Conservation (phyloP, 1,284 basidiomycete genomes). For the Papiliotrema fonsecae region DNA sequence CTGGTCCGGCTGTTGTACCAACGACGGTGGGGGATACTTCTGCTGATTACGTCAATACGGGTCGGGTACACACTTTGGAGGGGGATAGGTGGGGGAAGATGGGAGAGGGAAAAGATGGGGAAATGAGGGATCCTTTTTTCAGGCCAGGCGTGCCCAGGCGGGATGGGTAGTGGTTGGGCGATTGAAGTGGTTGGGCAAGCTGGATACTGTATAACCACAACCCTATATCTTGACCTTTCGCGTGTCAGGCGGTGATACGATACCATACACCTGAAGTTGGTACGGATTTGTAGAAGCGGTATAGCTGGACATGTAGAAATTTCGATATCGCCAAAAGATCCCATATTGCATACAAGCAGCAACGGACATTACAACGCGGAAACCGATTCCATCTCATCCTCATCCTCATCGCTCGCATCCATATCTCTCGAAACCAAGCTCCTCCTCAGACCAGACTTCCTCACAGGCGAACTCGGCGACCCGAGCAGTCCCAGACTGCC, state of each 20-base stretch:
- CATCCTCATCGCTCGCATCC: not conserved
- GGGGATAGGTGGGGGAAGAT: not conserved
- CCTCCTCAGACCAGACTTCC: not conserved
- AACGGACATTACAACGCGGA: not conserved
- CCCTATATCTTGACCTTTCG: not conserved
- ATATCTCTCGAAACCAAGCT: not conserved
- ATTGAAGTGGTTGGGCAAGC: not conserved
- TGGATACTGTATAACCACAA: not conserved
- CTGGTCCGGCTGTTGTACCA: not conserved
- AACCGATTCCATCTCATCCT: not conserved
- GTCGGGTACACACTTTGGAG: too few relatives aligned
- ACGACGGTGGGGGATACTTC: too few relatives aligned
- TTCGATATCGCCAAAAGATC: too few relatives aligned
- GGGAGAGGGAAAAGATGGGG: not conserved
- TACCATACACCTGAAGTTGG: too few relatives aligned
- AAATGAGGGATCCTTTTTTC: constrained; percentile 3
- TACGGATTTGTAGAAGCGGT: too few relatives aligned
- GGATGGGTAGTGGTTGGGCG: not conserved
- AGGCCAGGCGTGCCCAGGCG: constrained; percentile 4
- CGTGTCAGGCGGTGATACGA: not conserved
- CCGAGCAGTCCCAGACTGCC: not conserved
- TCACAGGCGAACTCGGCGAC: not conserved
- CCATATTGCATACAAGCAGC: too few relatives aligned
- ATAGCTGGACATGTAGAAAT: too few relatives aligned
- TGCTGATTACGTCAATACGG: too few relatives aligned